Conservation (phyloP, 2,329 filamentous ascomycete genomes). For the Ophiostoma sp. region DNA sequence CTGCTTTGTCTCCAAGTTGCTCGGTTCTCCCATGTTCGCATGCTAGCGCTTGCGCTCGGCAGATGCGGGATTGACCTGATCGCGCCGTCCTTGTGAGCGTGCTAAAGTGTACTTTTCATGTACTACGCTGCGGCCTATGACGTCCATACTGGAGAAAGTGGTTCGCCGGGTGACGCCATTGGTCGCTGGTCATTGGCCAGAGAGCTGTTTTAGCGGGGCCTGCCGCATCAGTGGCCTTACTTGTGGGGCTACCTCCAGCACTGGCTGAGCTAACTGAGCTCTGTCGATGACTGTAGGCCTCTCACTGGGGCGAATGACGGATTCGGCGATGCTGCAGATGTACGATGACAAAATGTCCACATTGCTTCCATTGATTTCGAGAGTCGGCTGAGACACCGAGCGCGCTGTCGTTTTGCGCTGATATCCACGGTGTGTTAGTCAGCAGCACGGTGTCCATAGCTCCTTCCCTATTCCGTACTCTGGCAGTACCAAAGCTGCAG, state of each 20-base stretch:
- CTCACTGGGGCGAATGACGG: conserved; percentile 6
- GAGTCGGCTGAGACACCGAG: background rate
- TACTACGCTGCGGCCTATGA: conserved; percentile 4
- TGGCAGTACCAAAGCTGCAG: background rate
- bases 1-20: too few relatives aligned
- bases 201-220: background rate
- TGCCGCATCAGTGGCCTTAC: conserved; percentile 2
- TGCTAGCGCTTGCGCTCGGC: conserved; percentile 11
- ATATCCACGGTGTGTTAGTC: background rate
- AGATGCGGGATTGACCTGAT: conserved; percentile 17
- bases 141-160: conserved; percentile 6
- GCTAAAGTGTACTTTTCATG: conserved; percentile 7
- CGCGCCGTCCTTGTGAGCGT: conserved; percentile 1
- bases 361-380: too few relatives aligned
- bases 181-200: background rate
- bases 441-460: conserved; percentile 1
- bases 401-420: too few relatives aligned
- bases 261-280: background rate
- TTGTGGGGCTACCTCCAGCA: background rate
- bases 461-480: conserved; percentile 6
- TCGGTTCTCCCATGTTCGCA: background rate
- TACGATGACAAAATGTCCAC: background rate
- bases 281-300: conserved; percentile 10
- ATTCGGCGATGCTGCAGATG: conserved; percentile 2
- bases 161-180: conserved; percentile 15